Evolutionary conservation across 139 green algal species (phyloP), one percentile per base, ranked within the genome.

Genomic region (Diplosphaera chodatii): DNA sequence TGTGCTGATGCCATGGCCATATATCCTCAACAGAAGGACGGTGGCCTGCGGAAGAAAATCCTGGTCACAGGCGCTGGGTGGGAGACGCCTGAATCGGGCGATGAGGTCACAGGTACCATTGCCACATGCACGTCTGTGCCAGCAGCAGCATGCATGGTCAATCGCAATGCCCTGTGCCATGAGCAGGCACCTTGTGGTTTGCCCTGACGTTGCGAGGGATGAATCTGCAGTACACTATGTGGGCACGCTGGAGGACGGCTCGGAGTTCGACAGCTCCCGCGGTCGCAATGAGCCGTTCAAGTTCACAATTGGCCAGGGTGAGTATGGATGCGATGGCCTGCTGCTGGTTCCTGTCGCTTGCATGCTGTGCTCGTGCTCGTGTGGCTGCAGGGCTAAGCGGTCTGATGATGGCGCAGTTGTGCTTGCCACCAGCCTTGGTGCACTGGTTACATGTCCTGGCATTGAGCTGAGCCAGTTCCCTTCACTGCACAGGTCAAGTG

Each of bases 141-240:
- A 31, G 31, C 41, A 73, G 10, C 13, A 40, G n/a, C 48, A 67
- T 27, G n/a, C n/a, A n/a, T n/a, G n/a, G n/a, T n/a, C n/a, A n/a
- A n/a, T n/a, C n/a, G n/a, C n/a, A n/a, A n/a, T n/a, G n/a, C n/a
- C n/a, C n/a, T n/a, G n/a, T n/a, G n/a, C n/a, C n/a, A n/a, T n/a
- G n/a, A n/a, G n/a, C n/a, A n/a, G n/a, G n/a, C n/a, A n/a, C n/a
- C n/a, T n/a, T n/a, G n/a, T n/a, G n/a, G n/a, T n/a, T n/a, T n/a
- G n/a, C n/a, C n/a, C n/a, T n/a, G n/a, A n/a, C n/a, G n/a, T n/a
- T n/a, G n/a, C n/a, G n/a, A n/a, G n/a, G n/a, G n/a, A n/a, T n/a
- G n/a, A n/a, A n/a, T n/a, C n/a, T 55, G 29, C 83, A 94, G 95
- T 99, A 31, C 95, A 99, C 82, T 99, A 99, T 74, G 85, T 88